Base-by-base conservation (phyloP, 148 eudicot genomes). In the Persicaria tinctoria region DNA sequence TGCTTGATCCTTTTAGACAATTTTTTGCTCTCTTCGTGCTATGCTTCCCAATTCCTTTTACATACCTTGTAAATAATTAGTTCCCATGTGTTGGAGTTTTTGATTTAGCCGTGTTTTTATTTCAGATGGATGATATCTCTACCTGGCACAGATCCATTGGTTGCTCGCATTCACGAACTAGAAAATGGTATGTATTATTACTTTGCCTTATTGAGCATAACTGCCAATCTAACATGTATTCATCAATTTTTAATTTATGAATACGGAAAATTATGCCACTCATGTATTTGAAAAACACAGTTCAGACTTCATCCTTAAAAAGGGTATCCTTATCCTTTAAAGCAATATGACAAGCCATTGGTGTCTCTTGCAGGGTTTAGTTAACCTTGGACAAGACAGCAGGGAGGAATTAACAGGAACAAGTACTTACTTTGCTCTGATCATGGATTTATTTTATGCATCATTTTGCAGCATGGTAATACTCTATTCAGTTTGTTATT, bases 91-190 rank as follows among this genome's bases (percentile, higher is more conserved):
- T 5, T 64, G 70, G 46, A 64, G 41, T 20, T 4, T 20, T 41
- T 64, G 47, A 64, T 64, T 13, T 17, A 47, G 47, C 16, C 47
- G 51, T n/a, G 41, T 73, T 51, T 73, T 32, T 45, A 13, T 81
- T 51, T 32, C 80, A 83, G 82, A 78, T 94, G 98, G 95, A 85
- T 20, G 88, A 84, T 47, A 68, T 72, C 59, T 64, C 81, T 46
- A 59, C 23, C 79, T 18, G 89, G 81, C n/a, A 82, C 76, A 5
- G 93, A 85, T 78, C 78, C 89, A 11, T 82, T 90, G 78, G 46
- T 82, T 81, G 87, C 93, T 76, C 96, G 89, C 73, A 81, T 94
- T 75, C 86, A 80, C 66, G 85, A 86, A 75, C 73, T 91, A 77
- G 97, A 94, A 75, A 84, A 79, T 7, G 98, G 98, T 94, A 76